Percentiles rank a stretch among this genome's conserved stretches.
Evolutionary conservation across 2,329 filamentous ascomycete species (phyloP).

Genomic region (Elsinoe ampelina): DNA sequence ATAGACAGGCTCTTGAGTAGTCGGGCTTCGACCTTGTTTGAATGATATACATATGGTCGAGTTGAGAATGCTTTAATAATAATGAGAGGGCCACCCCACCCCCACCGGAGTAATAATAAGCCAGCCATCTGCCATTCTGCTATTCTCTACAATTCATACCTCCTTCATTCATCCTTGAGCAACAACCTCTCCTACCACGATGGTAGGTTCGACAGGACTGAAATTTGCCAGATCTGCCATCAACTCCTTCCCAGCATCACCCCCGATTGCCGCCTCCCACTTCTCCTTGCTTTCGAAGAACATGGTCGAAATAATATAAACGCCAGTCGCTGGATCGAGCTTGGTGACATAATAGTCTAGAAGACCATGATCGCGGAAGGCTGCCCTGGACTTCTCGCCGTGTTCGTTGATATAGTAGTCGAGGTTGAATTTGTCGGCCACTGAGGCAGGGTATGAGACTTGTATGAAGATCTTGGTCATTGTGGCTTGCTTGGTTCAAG

Average conservation of each 20-base stretch:
- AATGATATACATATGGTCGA: too few species aligned
- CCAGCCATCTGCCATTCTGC: too few species aligned
- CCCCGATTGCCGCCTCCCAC: neutral
- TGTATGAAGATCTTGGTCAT: neutral
- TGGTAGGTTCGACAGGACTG: neutral
- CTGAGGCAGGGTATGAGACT: neutral
- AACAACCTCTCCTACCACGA: neutral
- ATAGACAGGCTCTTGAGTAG: too few species aligned
- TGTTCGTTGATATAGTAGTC: slow-evolving; percentile 5
- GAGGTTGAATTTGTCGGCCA: neutral
- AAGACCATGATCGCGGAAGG: neutral
- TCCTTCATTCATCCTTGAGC: neutral
- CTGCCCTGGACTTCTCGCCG: neutral
- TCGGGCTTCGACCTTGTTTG: too few species aligned
- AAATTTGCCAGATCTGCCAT: neutral
- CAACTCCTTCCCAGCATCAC: neutral
- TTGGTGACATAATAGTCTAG: neutral
- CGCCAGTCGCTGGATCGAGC: neutral
- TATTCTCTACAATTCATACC: too few species aligned
- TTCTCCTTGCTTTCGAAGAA: neutral
- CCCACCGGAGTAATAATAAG: too few species aligned
- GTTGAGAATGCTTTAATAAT: too few species aligned
- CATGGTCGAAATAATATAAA: neutral
- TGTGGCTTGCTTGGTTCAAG: neutral
- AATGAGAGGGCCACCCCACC: too few species aligned